These are phyloP conservation scores for Epithele typhae DNA, from an alignment of 768 basidiomycete species.

Conservation along the genomic window DNA sequence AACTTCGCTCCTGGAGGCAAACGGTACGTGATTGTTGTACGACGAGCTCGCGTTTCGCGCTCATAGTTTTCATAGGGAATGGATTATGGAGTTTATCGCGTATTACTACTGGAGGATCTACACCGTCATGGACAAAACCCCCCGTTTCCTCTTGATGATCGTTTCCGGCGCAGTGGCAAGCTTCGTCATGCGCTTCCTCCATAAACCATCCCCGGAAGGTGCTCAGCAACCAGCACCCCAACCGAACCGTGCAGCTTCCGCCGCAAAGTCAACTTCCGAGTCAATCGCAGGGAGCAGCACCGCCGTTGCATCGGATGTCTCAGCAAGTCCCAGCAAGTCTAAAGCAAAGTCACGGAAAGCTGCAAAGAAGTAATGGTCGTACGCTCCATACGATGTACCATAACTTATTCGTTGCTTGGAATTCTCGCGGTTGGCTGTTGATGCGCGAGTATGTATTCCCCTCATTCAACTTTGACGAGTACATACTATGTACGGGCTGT, in stretches of 20 bases:
- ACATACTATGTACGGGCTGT: too few species aligned
- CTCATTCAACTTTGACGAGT: too few species aligned
- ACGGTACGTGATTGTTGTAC: conserved; percentile 40
- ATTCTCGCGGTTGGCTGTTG: too few species aligned
- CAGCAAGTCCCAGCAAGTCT: conserved; percentile 14
- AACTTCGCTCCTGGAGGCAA: conserved; percentile 73
- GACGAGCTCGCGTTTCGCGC: background rate
- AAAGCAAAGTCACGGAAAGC: conserved; percentile 29
- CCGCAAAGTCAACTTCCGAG: background rate
- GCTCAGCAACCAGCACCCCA: background rate
- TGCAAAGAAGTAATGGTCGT: conserved; percentile 27
- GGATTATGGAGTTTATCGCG: conserved; percentile 57
- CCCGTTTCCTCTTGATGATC: conserved; percentile 70
- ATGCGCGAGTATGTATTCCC: too few species aligned
- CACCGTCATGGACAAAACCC: conserved; percentile 46
- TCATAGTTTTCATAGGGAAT: conserved; percentile 47
- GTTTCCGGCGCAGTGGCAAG: conserved; percentile 63
- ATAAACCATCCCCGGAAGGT: conserved; percentile 25
- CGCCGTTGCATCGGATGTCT: conserved; percentile 7
- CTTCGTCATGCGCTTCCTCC: conserved; percentile 62
- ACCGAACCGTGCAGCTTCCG: background rate
- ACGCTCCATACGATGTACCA: background rate
- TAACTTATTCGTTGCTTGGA: conserved; percentile 14
- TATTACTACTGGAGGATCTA: conserved; percentile 46
- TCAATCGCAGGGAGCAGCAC: conserved; percentile 6